These are phyloP conservation scores for Phytophthora rubi DNA, from an alignment of 352 stramenopile genomes.

Conservation along the genomic window DNA sequence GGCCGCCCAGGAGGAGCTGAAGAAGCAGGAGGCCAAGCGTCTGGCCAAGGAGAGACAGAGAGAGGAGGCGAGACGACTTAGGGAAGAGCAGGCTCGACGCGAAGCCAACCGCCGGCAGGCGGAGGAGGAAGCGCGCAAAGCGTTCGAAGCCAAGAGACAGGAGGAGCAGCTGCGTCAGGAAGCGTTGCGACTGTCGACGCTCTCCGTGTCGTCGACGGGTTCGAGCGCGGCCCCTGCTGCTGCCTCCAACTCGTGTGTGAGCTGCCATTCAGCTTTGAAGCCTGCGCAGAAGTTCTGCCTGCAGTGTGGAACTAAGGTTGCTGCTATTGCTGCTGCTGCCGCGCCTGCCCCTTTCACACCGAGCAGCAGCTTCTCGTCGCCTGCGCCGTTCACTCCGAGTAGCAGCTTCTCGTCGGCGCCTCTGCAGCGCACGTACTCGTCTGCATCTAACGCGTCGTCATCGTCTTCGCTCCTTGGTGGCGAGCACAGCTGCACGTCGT, in stretches of 20 bases:
- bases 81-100: conserved; percentile 64
- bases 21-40: conserved; percentile 63
- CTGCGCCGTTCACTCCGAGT: conserved; percentile 15
- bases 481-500: conserved; percentile 48
- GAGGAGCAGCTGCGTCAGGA: conserved; percentile 68
- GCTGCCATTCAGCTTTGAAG: conserved; percentile 22
- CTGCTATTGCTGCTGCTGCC: conserved; percentile 6
- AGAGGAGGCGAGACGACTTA: conserved; percentile 56
- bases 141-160: conserved; percentile 70
- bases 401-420: conserved; percentile 26
- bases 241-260: conserved; percentile 31
- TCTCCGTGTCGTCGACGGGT: conserved; percentile 27
- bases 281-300: conserved; percentile 74
- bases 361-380: conserved; percentile 28
- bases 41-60: conserved; percentile 47
- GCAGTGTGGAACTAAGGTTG: conserved; percentile 63
- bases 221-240: conserved; percentile 5
- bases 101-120: conserved; percentile 67
- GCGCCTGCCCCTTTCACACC: conserved; percentile 16
- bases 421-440: conserved; percentile 35
- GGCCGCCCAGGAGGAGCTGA: conserved; percentile 61
- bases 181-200: conserved; percentile 53
- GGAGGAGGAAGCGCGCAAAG: conserved; percentile 61
- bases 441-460: conserved; percentile 35
- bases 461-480: conserved; percentile 34